Evolutionary conservation across 257 asterid species (phyloP).

Genomic region (Solanum appendiculatum): DNA sequence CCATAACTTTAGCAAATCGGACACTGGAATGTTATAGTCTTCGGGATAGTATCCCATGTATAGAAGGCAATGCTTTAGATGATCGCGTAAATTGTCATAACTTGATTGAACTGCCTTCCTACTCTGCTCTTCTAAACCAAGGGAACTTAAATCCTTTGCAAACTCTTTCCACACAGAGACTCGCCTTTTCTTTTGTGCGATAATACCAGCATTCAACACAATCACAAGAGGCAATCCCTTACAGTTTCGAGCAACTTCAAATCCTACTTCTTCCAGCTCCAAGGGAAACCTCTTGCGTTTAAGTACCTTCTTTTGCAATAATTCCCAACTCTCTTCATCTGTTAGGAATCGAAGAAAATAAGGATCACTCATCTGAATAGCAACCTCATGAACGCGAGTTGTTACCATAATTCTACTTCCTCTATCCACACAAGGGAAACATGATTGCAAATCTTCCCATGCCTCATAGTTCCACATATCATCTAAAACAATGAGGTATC

Average conservation of each 20-base stretch:
- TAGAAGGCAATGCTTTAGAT: neutral
- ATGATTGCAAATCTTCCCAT: neutral
- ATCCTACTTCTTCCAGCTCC: neutral
- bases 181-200: neutral
- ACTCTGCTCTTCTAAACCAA: neutral
- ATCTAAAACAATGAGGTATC: neutral
- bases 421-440: neutral
- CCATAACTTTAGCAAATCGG: neutral
- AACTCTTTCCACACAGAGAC: neutral
- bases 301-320: neutral
- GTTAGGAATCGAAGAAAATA: neutral
- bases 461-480: neutral
- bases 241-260: neutral
- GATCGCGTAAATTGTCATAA: neutral
- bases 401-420: slow-evolving; percentile 5
- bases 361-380: neutral
- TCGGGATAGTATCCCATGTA: neutral
- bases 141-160: neutral
- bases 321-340: neutral
- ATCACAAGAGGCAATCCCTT: neutral
- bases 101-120: neutral
- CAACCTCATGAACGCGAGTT: neutral
- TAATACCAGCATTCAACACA: neutral
- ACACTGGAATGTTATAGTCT: neutral
- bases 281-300: neutral